phyloP scores from a whole-genome alignment of 148 eudicot species.

The Diospyros kaki region DNA sequence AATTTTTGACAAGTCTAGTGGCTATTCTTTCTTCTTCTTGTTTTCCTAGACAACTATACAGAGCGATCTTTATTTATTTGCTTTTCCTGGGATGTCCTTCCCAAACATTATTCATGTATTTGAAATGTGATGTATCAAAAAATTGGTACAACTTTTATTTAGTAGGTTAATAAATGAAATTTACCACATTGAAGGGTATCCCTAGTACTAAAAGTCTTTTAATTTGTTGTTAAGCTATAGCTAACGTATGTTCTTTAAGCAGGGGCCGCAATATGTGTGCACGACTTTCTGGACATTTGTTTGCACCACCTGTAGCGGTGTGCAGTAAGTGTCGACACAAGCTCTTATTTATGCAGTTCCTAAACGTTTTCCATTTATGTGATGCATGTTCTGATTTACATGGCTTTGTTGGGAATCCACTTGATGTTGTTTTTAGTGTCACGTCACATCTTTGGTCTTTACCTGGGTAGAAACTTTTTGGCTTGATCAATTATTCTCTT shows the following conservation, averaged over 20 bases:
- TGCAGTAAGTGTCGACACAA: constrained; percentile 45
- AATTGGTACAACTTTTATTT: neutral
- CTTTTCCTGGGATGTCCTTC: neutral
- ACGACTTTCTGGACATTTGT: constrained; percentile 66
- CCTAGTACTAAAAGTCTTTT: neutral
- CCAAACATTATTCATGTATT: neutral
- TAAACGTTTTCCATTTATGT: neutral
- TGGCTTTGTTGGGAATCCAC: too few species aligned
- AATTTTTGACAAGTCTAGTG: neutral
- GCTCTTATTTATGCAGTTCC: neutral
- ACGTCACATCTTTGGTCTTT: neutral
- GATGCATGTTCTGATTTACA: neutral
- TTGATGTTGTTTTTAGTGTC: too few species aligned
- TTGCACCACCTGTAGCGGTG: constrained; percentile 66
- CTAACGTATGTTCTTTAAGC: constrained; percentile 10
- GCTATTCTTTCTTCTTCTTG: neutral
- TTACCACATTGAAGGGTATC: neutral
- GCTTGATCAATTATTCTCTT: neutral
- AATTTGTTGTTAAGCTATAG: neutral
- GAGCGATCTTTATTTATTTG: neutral
- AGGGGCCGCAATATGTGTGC: constrained; percentile 77
- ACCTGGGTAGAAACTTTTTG: neutral
- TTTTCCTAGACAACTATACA: neutral
- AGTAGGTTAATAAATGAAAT: neutral
- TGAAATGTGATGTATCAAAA: neutral